Conservation (phyloP, 768 basidiomycete species). For the Lentinula detonsa region DNA sequence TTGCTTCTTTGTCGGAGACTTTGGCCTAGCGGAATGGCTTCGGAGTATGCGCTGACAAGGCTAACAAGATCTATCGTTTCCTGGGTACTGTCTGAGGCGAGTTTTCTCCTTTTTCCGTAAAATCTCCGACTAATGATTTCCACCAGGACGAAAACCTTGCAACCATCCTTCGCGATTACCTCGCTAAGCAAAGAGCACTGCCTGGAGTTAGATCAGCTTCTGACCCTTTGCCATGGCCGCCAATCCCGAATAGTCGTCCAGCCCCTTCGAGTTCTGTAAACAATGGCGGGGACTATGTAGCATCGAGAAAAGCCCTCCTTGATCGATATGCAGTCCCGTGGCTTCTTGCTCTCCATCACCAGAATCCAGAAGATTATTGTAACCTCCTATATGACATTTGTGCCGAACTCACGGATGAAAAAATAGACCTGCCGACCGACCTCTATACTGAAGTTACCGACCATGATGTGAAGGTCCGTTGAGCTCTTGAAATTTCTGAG, state of each 20-base stretch:
- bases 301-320: slow-evolving; percentile 48
- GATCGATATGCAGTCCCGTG: slow-evolving; percentile 56
- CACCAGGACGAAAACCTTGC: slow-evolving; percentile 62
- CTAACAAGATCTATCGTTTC: slow-evolving; percentile 50
- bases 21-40: slow-evolving; percentile 70
- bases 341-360: slow-evolving; percentile 64
- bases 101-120: neutral
- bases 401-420: slow-evolving; percentile 30
- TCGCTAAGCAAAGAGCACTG: slow-evolving; percentile 48
- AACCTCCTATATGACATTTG: slow-evolving; percentile 48
- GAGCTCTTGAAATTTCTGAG: neutral
- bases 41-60: slow-evolving; percentile 63
- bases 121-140: neutral
- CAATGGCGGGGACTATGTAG: slow-evolving; percentile 70
- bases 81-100: slow-evolving; percentile 75
- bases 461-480: slow-evolving; percentile 12
- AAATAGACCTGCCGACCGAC: slow-evolving; percentile 7
- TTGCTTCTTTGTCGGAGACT: slow-evolving; percentile 61
- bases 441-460: slow-evolving; percentile 5
- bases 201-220: slow-evolving; percentile 55
- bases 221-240: slow-evolving; percentile 54
- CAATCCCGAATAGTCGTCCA: slow-evolving; percentile 26
- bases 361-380: slow-evolving; percentile 48
- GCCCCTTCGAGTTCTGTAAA: slow-evolving; percentile 33
- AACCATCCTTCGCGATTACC: slow-evolving; percentile 59